Evolutionary conservation across 2,329 filamentous ascomycete genomes (phyloP).

Genomic region (Phoma sp.): DNA sequence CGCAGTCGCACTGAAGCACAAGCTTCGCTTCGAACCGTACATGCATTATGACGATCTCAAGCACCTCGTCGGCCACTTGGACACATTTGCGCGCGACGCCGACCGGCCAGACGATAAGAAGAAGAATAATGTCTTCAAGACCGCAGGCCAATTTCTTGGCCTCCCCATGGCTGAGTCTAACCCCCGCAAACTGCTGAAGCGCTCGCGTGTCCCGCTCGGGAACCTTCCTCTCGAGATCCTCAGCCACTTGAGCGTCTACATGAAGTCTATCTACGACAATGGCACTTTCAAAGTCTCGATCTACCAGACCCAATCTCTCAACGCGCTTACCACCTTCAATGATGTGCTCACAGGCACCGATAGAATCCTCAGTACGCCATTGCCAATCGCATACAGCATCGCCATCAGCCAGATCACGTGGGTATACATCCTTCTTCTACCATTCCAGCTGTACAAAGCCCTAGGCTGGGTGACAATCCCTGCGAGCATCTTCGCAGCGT

Average conservation of each 20-base stretch:
- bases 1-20: slow-evolving; percentile 78
- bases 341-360: slow-evolving; percentile 76
- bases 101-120: slow-evolving; percentile 41
- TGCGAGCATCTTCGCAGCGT: slow-evolving; percentile 71
- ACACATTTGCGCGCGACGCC: slow-evolving; percentile 71
- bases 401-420: slow-evolving; percentile 85
- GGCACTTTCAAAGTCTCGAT: slow-evolving; percentile 63
- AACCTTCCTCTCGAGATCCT: slow-evolving; percentile 83
- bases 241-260: slow-evolving; percentile 70
- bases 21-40: slow-evolving; percentile 83
- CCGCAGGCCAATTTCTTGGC: slow-evolving; percentile 73
- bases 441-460: slow-evolving; percentile 73
- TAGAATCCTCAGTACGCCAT: slow-evolving; percentile 78
- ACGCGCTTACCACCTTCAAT: slow-evolving; percentile 67
- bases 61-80: slow-evolving; percentile 72
- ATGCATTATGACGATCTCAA: slow-evolving; percentile 75
- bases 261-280: slow-evolving; percentile 66
- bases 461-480: slow-evolving; percentile 79
- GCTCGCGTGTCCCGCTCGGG: slow-evolving; percentile 71
- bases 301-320: slow-evolving; percentile 66
- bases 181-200: slow-evolving; percentile 77
- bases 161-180: slow-evolving; percentile 77
- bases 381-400: slow-evolving; percentile 84
- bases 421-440: slow-evolving; percentile 79
- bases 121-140: slow-evolving; percentile 57